These are phyloP conservation scores for Isatis tinctoria DNA, from an alignment of 345 rosid species.

Conservation along the genomic window DNA sequence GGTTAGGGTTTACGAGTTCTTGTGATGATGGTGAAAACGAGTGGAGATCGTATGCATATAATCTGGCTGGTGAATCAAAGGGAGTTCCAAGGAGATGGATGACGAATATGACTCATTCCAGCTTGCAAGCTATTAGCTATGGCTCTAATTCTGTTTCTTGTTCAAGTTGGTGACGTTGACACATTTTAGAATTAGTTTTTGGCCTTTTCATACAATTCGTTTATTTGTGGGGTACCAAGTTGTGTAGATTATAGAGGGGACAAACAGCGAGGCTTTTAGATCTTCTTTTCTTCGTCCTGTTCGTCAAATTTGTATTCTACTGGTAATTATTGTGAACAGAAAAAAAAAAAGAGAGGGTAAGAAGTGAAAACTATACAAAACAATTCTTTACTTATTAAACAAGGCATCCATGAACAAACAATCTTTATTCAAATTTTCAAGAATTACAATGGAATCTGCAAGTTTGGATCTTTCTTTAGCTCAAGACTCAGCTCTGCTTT, in stretches of 20 bases:
- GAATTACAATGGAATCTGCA: not conserved
- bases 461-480: not conserved
- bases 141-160: slow-evolving; percentile 74
- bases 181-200: slow-evolving; percentile 1
- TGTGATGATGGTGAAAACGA: slow-evolving; percentile 46
- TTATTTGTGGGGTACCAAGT: slow-evolving; percentile 16
- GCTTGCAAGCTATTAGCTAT: slow-evolving; percentile 76
- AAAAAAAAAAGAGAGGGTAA: not conserved
- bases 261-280: not conserved
- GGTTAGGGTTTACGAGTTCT: slow-evolving; percentile 52
- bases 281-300: not conserved
- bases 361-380: not conserved
- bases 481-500: slow-evolving; percentile 29
- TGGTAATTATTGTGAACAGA: not conserved
- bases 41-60: slow-evolving; percentile 94
- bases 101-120: slow-evolving; percentile 79
- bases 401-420: not conserved
- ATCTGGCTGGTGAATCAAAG: slow-evolving; percentile 54
- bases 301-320: not conserved
- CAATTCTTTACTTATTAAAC: not conserved
- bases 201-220: slow-evolving; percentile 15
- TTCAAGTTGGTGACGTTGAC: slow-evolving; percentile 31
- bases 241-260: slow-evolving; percentile 13
- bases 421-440: not conserved
- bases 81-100: slow-evolving; percentile 71